Evolutionary conservation across 805 yeast species (phyloP), one percentile per base, ranked within the genome.

Genomic region (Kazachstania taianensis): DNA sequence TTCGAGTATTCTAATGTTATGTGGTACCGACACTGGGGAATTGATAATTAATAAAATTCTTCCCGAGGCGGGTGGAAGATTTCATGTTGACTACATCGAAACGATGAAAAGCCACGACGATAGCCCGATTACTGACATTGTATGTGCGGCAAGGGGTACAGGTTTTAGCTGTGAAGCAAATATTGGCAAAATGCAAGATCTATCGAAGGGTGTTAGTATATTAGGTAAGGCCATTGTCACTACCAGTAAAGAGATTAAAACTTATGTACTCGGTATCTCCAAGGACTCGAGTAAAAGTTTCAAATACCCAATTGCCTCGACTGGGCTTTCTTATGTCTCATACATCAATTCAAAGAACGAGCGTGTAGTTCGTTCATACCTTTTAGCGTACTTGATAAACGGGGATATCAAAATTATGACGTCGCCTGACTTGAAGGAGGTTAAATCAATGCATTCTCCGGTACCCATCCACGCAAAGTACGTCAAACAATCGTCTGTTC

Each of bases 21-120:
- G 78, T 9, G 97, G 97, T 17, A 81, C 95, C 0, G 72, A 74
- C 38, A 61, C 62, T 12, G 96, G 96, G 13, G 81, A 82, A 38
- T 50, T 85, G 9, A 41, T 78, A 19, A 67, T 75, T 0, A 83
- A 70, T 57, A 75, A 77, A 48, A 57, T 87, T 2, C 52, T 76
- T 4, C 94, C 94, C 1, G 69, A 67, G 29, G 61, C 68, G 0
- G 57, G 67, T 30, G 92, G 89, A 0, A 63, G 75, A 33, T 85
- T 76, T 50, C 61, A 63, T 20, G 81, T 75, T 0, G 68, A 67
- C 18, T 68, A 68, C 39, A 63, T 72, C 6, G 78, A 66, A 27
- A 53, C 61, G 0, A 58, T 70, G 5, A 68, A 67, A 27, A 62
- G 73, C 0, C 71, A 72, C 32, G 73, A 69, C 22, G 62, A 30